Conservation (phyloP, 1,284 basidiomycete species). For the Malassezia sp. region DNA sequence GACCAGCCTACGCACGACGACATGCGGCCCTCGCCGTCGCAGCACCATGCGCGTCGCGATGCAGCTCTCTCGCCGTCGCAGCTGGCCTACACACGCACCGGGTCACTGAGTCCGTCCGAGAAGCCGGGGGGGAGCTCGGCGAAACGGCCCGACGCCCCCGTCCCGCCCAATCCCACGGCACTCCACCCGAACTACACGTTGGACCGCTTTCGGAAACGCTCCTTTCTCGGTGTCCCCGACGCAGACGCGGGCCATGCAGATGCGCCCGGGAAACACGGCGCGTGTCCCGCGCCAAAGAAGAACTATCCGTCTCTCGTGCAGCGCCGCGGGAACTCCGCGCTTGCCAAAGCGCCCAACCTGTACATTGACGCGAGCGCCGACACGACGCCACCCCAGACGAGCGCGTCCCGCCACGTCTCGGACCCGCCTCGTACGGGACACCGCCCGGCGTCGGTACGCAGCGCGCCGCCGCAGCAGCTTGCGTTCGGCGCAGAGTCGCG, state of each 20-base stretch:
- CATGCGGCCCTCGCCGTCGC: no score
- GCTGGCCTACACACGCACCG: no score
- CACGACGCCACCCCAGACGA: not conserved
- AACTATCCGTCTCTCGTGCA: constrained; percentile 21
- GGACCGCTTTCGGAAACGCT: not conserved
- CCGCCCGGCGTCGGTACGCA: constrained; percentile 20
- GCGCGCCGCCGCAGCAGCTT: constrained; percentile 39
- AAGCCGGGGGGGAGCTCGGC: no score
- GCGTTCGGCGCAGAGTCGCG: constrained; percentile 23
- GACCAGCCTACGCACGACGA: no score
- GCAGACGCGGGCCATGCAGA: not conserved
- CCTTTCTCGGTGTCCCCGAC: no score
- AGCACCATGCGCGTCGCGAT: no score
- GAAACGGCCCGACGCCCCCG: no score
- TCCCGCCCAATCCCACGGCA: no score
- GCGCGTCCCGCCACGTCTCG: not conserved
- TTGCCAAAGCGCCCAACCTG: constrained; percentile 35
- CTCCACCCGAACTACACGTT: not conserved
- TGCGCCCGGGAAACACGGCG: not conserved
- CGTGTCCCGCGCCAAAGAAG: not conserved
- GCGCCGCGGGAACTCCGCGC: constrained; percentile 34
- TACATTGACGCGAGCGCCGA: constrained; percentile 27
- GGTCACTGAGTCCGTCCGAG: no score
- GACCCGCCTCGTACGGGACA: constrained; percentile 1
- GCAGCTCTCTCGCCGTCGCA: no score